Evolutionary conservation across 2,329 filamentous ascomycete species (phyloP).

Genomic region (Elsinoe necatrix): DNA sequence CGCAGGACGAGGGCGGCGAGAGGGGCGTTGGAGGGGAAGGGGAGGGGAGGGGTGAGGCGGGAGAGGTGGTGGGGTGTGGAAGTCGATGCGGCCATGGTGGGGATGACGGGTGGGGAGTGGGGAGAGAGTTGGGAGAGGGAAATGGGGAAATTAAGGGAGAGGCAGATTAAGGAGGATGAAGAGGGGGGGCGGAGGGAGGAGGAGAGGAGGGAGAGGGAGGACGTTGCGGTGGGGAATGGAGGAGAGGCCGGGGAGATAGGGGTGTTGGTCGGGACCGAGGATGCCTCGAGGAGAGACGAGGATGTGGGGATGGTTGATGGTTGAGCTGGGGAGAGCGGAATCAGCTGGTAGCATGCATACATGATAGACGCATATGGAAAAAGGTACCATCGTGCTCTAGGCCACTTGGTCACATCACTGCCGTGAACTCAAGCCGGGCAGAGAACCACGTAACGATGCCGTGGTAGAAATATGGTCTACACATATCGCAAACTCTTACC

Average conservation of each 20-base stretch:
- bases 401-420: background rate
- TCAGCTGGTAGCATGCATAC: background rate
- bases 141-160: background rate
- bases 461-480: background rate
- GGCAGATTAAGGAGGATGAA: background rate
- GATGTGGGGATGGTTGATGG: background rate
- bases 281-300: background rate
- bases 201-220: background rate
- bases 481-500: background rate
- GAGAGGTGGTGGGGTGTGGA: conserved; percentile 26
- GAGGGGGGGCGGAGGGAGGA: background rate
- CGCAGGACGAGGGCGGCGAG: conserved; percentile 66
- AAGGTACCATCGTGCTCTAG: background rate
- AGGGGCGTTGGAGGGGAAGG: conserved; percentile 62
- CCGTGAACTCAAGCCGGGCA: background rate
- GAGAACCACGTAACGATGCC: background rate
- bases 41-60: conserved; percentile 7
- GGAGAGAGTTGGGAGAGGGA: background rate
- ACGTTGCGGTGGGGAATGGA: background rate
- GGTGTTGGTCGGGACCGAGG: background rate
- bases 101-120: background rate
- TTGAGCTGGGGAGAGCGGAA: background rate
- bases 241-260: background rate
- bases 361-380: background rate
- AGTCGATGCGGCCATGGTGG: background rate